Conservation (phyloP, 2,329 filamentous ascomycete genomes). For the Curvularia verruculosa region DNA sequence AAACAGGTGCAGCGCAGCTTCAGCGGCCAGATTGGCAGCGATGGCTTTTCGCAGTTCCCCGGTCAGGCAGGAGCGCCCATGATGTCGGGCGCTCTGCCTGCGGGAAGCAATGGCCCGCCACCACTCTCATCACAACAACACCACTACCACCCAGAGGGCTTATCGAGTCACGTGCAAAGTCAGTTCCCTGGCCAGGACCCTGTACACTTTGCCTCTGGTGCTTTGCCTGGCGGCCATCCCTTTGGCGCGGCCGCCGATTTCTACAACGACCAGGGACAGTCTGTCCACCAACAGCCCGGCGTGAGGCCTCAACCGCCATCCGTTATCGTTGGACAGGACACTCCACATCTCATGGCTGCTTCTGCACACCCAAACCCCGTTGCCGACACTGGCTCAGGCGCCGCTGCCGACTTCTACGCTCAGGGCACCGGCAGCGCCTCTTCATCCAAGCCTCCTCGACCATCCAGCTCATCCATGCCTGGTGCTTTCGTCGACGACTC, state of each 20-base stretch:
- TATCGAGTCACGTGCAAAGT: conserved; percentile 58
- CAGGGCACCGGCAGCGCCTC: conserved; percentile 27
- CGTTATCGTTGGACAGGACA: conserved; percentile 60
- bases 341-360: conserved; percentile 62
- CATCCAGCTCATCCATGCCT: conserved; percentile 40
- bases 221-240: conserved; percentile 49
- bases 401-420: conserved; percentile 65
- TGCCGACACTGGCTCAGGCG: conserved; percentile 64
- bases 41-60: conserved; percentile 46
- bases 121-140: not conserved
- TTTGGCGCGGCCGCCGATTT: conserved; percentile 66
- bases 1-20: conserved; percentile 31
- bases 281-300: conserved; percentile 65
- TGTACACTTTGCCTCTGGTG: conserved; percentile 52
- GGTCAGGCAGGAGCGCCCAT: conserved; percentile 42
- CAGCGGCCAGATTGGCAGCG: conserved; percentile 38
- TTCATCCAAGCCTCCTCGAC: conserved; percentile 46
- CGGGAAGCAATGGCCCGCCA: conserved; percentile 25
- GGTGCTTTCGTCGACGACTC: conserved; percentile 45
- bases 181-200: conserved; percentile 67
- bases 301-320: conserved; percentile 60
- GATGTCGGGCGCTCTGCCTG: conserved; percentile 44
- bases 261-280: conserved; percentile 67
- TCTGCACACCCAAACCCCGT: conserved; percentile 59
- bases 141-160: conserved; percentile 18